A percentile compares a stretch with the other conserved stretches of the same genome.
Conservation (phyloP, 805 yeast species). For the Isabelozyma rhagii region DNA sequence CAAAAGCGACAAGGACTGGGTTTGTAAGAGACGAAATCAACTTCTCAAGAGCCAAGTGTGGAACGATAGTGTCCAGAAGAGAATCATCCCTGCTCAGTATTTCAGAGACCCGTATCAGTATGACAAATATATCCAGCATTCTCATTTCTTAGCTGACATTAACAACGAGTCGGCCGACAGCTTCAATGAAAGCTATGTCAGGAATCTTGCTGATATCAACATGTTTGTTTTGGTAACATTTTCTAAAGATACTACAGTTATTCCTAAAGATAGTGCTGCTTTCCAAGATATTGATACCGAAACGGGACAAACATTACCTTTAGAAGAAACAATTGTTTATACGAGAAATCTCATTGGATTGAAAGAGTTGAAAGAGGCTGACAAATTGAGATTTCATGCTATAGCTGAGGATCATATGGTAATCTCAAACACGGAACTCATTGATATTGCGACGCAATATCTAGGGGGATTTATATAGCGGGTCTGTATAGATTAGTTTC, state of each 20-base stretch:
- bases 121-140: slow-evolving; percentile 52
- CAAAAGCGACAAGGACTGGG: slow-evolving; percentile 46
- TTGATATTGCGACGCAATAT: slow-evolving; percentile 40
- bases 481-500: neutral
- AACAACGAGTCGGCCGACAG: slow-evolving; percentile 53
- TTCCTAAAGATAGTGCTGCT: slow-evolving; percentile 72
- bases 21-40: slow-evolving; percentile 54
- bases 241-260: slow-evolving; percentile 59
- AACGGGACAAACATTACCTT: slow-evolving; percentile 41
- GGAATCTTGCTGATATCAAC: slow-evolving; percentile 43
- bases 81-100: slow-evolving; percentile 70
- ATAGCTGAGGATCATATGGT: slow-evolving; percentile 66
- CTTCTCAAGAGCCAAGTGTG: slow-evolving; percentile 61
- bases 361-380: slow-evolving; percentile 39
- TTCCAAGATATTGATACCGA: slow-evolving; percentile 51
- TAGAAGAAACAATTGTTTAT: slow-evolving; percentile 49
- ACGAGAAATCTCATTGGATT: slow-evolving; percentile 61
- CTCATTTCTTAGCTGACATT: slow-evolving; percentile 58
- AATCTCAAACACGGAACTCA: slow-evolving; percentile 51
- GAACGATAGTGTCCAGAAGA: slow-evolving; percentile 51
- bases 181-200: slow-evolving; percentile 37
- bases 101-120: slow-evolving; percentile 60
- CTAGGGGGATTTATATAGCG: slow-evolving; percentile 24
- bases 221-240: slow-evolving; percentile 61
- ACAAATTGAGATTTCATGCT: slow-evolving; percentile 44